Evolutionary conservation across 257 asterid genomes (phyloP).

Genomic region (Gentiana straminea): DNA sequence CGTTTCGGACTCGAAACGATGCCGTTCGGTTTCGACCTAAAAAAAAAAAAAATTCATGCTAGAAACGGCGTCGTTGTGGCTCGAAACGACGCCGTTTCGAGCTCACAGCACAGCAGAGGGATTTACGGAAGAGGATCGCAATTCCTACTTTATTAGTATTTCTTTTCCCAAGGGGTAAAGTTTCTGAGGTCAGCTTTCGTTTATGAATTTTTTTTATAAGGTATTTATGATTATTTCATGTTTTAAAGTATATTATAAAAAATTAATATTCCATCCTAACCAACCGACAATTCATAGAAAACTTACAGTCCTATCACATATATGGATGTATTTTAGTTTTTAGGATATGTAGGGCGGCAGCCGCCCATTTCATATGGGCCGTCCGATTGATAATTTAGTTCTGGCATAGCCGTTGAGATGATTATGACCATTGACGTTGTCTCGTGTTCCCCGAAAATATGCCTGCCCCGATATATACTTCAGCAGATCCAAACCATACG

Average conservation of each 20-base stretch:
- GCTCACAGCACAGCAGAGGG: too few relatives aligned
- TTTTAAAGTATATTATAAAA: background rate
- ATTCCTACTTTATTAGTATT: too few relatives aligned
- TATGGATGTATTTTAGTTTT: background rate
- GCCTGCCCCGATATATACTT: background rate
- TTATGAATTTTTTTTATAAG: background rate
- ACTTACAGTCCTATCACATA: background rate
- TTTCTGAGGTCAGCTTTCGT: background rate
- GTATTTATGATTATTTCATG: background rate
- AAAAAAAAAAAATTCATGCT: too few relatives aligned
- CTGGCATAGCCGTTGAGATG: conserved; percentile 16
- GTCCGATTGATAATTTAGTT: conserved; percentile 27
- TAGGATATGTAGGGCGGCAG: conserved; percentile 37
- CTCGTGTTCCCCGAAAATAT: conserved; percentile 12
- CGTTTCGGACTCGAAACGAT: too few relatives aligned
- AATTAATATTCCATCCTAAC: conserved; percentile 19
- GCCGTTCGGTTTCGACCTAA: too few relatives aligned
- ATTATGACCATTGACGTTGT: conserved; percentile 30
- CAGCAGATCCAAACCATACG: too few relatives aligned
- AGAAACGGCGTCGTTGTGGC: too few relatives aligned
- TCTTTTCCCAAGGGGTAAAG: too few relatives aligned
- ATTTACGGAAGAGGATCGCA: too few relatives aligned
- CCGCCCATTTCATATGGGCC: conserved; percentile 38
- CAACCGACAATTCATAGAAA: conserved; percentile 25
- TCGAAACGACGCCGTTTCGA: too few relatives aligned